phyloP scores from a whole-genome alignment of 2,329 filamentous ascomycete genomes.

The Paecilomyces formosus region DNA sequence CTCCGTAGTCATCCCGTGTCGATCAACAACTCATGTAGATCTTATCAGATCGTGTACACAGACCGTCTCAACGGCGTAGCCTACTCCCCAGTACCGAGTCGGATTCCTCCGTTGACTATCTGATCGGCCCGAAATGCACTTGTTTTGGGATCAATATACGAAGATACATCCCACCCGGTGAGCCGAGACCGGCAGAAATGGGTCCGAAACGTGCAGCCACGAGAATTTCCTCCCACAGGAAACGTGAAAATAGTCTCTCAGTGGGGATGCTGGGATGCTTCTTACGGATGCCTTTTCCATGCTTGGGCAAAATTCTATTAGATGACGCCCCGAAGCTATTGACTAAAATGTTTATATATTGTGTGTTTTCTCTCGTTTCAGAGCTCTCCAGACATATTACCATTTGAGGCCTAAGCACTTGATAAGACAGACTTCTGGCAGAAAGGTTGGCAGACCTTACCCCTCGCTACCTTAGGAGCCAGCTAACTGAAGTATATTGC shows the following conservation, averaged over 20 bases:
- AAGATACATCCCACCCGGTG: neutral
- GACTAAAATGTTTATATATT: neutral
- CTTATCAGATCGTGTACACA: neutral
- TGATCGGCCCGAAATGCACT: neutral
- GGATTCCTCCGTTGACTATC: neutral
- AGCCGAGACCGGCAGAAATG: neutral
- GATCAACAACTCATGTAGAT: neutral
- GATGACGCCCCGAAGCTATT: neutral
- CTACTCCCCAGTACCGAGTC: neutral
- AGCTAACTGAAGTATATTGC: neutral
- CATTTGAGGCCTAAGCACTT: neutral
- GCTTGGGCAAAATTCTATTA: neutral
- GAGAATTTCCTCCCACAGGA: neutral
- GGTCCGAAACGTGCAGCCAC: neutral
- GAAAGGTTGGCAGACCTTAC: neutral
- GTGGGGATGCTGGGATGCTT: neutral
- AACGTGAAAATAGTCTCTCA: neutral
- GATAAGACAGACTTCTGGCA: neutral
- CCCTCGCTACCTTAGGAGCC: neutral
- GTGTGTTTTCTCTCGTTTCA: neutral
- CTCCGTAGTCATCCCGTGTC: neutral
- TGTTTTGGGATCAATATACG: neutral
- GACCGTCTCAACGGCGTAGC: neutral
- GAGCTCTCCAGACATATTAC: neutral
- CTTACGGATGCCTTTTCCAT: neutral